Conservation (phyloP, 805 yeast genomes). For the Lachancea kluyveri region DNA sequence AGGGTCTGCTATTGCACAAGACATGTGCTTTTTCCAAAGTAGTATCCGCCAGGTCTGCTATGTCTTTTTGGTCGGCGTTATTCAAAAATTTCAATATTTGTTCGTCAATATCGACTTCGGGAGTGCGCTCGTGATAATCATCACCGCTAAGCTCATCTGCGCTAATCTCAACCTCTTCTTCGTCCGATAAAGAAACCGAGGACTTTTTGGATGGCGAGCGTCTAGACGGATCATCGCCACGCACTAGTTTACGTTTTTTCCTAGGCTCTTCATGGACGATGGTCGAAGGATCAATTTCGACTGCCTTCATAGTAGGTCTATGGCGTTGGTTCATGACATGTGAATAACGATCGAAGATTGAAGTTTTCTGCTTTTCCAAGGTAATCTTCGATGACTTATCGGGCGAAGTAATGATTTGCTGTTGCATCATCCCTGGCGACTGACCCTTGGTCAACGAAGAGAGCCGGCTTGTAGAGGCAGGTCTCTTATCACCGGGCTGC, state of each 20-base stretch:
- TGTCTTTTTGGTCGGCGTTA: constrained; percentile 64
- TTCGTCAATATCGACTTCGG: constrained; percentile 43
- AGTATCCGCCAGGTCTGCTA: constrained; percentile 74
- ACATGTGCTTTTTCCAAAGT: constrained; percentile 57
- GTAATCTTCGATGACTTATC: constrained; percentile 32
- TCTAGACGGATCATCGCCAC: constrained; percentile 28
- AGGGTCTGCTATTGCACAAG: constrained; percentile 70
- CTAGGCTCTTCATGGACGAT: constrained; percentile 9
- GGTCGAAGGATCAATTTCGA: constrained; percentile 10
- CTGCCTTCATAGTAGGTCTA: constrained; percentile 12
- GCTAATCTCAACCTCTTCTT: constrained; percentile 29
- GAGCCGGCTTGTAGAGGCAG: constrained; percentile 16
- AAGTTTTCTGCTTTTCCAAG: constrained; percentile 30
- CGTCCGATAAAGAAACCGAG: constrained; percentile 23
- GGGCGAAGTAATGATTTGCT: constrained; percentile 4
- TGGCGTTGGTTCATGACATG: constrained; percentile 21
- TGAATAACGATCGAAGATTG: constrained; percentile 34
- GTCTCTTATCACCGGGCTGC: constrained; percentile 22
- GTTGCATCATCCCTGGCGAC: not conserved
- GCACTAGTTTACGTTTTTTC: constrained; percentile 35
- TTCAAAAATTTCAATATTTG: constrained; percentile 74
- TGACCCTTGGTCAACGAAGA: constrained; percentile 5
- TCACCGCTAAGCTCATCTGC: constrained; percentile 39
- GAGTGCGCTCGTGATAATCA: constrained; percentile 21
- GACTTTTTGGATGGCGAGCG: constrained; percentile 11